phyloP scores from a whole-genome alignment of 768 basidiomycete species.

The Rhizopogon sp. region DNA sequence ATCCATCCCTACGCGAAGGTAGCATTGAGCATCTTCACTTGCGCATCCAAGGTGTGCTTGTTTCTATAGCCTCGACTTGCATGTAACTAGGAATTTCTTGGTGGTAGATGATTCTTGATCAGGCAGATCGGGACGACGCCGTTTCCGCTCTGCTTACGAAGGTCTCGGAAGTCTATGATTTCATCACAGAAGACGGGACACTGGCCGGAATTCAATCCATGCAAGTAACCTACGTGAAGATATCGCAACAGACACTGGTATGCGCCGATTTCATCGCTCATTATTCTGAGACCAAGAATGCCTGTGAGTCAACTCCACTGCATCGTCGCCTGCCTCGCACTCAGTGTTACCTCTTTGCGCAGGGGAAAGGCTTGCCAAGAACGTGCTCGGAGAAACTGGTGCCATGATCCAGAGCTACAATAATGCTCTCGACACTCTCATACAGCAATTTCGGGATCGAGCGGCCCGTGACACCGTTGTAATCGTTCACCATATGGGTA shows the following conservation, averaged over 20 bases:
- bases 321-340: too few species aligned
- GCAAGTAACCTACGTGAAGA: background rate
- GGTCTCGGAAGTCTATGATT: background rate
- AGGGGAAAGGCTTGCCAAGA: background rate
- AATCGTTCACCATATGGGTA: background rate
- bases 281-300: constrained; percentile 18
- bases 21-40: too few species aligned
- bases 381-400: background rate
- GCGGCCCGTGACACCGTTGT: background rate
- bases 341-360: too few species aligned
- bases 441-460: background rate
- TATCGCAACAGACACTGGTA: constrained; percentile 18
- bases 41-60: too few species aligned
- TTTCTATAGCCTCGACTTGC: too few species aligned
- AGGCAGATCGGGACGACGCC: background rate
- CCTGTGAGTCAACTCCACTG: constrained; percentile 7
- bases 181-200: background rate
- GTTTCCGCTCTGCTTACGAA: background rate
- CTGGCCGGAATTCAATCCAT: background rate
- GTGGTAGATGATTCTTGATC: background rate
- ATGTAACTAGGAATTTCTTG: too few species aligned
- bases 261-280: constrained; percentile 23
- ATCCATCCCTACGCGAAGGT: too few species aligned
- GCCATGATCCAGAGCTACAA: background rate
- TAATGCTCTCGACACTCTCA: background rate